These are phyloP conservation scores for Neurospora tetrasperma DNA, from an alignment of 495 filamentous ascomycete genomes.

Conservation along the genomic window DNA sequence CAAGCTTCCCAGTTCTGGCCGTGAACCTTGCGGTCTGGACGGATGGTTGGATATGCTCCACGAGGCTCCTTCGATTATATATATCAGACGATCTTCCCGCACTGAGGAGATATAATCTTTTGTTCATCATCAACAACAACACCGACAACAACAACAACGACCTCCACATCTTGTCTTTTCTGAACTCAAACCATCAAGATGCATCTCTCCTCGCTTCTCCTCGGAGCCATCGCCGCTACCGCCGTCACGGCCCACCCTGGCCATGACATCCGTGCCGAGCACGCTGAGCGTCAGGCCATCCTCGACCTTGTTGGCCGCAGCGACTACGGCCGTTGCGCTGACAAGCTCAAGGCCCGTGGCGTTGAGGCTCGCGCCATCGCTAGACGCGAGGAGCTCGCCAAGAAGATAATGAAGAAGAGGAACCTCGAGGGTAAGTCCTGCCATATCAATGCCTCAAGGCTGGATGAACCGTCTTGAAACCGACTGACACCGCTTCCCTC, in stretches of 20 bases:
- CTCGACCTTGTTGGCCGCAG: constrained; percentile 27
- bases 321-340: constrained; percentile 38
- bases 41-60: neutral
- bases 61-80: neutral
- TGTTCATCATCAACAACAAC: neutral
- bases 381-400: constrained; percentile 27
- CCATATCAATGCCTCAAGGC: constrained; percentile 3
- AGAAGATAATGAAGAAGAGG: constrained; percentile 14
- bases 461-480: constrained; percentile 3
- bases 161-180: neutral
- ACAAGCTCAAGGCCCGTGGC: constrained; percentile 40
- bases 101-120: neutral
- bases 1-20: neutral
- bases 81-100: neutral
- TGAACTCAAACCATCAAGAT: constrained; percentile 2
- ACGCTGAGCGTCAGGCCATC: constrained; percentile 35
- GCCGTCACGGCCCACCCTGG: constrained; percentile 34
- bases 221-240: constrained; percentile 8
- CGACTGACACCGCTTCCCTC: constrained; percentile 3
- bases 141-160: neutral
- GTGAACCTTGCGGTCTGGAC: neutral
- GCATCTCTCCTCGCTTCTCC: constrained; percentile 9
- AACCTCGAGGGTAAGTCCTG: constrained; percentile 6
- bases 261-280: constrained; percentile 36
- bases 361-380: constrained; percentile 33